phyloP scores from a whole-genome alignment of 148 eudicot genomes.

The Nepenthes mirabilis region DNA sequence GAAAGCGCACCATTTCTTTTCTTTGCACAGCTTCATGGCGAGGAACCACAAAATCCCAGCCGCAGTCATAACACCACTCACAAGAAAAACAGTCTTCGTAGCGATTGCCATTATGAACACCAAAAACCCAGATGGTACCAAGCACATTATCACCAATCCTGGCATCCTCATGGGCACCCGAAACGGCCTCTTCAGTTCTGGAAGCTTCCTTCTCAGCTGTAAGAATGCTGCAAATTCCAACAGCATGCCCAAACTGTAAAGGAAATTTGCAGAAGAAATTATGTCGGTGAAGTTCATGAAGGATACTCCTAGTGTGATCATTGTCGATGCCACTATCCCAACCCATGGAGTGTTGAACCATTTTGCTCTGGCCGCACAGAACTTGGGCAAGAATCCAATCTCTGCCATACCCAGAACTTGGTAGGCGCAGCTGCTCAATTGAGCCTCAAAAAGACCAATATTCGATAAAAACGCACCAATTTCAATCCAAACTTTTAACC shows the following conservation, averaged over 20 bases:
- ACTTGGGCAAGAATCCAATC: conserved; percentile 36
- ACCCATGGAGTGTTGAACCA: conserved; percentile 60
- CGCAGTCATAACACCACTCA: conserved; percentile 40
- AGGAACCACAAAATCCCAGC: conserved; percentile 40
- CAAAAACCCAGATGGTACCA: conserved; percentile 45
- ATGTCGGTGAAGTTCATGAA: conserved; percentile 28
- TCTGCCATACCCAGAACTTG: conserved; percentile 53
- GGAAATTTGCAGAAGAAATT: conserved; percentile 39
- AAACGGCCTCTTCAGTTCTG: conserved; percentile 31
- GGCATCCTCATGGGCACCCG: conserved; percentile 29
- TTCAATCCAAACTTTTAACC: conserved; percentile 52
- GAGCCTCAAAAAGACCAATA: conserved; percentile 47
- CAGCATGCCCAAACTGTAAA: conserved; percentile 53
- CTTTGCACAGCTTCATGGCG: conserved; percentile 27
- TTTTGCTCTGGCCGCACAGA: conserved; percentile 29
- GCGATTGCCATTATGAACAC: conserved; percentile 46
- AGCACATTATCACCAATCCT: conserved; percentile 31
- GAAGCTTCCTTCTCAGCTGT: conserved; percentile 39
- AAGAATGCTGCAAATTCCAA: conserved; percentile 42
- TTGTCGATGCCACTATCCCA: conserved; percentile 29
- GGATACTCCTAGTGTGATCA: conserved; percentile 27
- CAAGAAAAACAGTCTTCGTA: conserved; percentile 36
- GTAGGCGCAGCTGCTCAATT: conserved; percentile 41
- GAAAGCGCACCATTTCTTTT: conserved; percentile 29
- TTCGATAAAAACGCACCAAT: conserved; percentile 46